Base-by-base conservation (phyloP, 352 stramenopile species). In the Globisporangium cystogenes region DNA sequence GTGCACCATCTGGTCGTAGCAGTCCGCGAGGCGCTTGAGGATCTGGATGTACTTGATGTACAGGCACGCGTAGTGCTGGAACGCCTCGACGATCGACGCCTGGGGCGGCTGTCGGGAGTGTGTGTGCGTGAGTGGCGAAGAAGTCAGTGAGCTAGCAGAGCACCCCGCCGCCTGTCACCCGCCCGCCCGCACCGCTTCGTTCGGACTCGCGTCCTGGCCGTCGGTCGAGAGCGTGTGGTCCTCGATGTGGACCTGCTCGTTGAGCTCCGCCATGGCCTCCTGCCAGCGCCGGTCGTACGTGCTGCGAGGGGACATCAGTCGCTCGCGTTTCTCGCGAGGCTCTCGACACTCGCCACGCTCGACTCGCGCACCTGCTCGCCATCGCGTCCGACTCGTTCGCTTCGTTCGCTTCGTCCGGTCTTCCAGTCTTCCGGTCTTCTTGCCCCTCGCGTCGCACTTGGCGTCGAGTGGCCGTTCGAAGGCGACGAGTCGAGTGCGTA, bases 11-110 rank as follows among this genome's bases (percentile, higher is more conserved):
- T 87, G 77, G 51, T 98, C 90, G 68, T 97, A 97, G 64, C 87
- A 97, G 51, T 86, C 78, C 29, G 95, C 68, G 46, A 98, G 70
- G 2, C 86, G 82, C 31, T 76, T 81, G 51, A 98, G 78, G 56
- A 98, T 96, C 64, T 98, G 84, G 46, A 94, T 78, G 62, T 96
- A 97, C 73, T 97, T 96, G 58, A 98, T 95, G 73, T 98, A 98
- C 33, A 98, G 69, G 47, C 85, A 95, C n/a, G 88, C 86, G 65
- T 96, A 98, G 67, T 98, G 89, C 70, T 97, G 84, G 67, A 97
- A 97, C 2, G 92, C 90, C 66, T 98, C 87, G 18, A 84, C 59
- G 48, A 96, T 96, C 29, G 71, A 85, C 33, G 86, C 74, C 61
- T 92, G 75, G 6, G 72, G 85, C 1, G 76, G 72, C 68, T 79